Conservation (phyloP, 192 early-diverging fungal species). For the Backusella westeae region DNA sequence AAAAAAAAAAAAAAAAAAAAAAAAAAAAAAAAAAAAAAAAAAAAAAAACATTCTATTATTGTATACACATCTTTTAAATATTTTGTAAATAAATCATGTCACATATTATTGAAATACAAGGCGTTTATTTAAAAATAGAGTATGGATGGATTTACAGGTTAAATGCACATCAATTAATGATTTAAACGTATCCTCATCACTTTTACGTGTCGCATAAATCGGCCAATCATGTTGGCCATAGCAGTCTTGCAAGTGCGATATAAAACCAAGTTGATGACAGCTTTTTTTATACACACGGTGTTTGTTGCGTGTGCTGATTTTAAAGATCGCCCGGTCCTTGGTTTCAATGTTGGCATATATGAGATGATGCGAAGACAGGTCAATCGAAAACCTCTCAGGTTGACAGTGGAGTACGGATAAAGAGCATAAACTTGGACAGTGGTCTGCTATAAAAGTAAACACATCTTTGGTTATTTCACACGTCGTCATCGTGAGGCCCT, state of each 20-base stretch:
- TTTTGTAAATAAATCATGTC: neutral
- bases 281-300: neutral
- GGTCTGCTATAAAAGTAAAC: neutral
- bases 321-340: neutral
- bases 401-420: neutral
- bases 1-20: too few species aligned
- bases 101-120: neutral
- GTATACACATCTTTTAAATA: too few species aligned
- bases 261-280: neutral
- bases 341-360: neutral
- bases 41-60: too few species aligned
- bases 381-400: neutral
- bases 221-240: neutral
- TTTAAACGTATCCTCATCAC: neutral
- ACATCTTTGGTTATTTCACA: neutral
- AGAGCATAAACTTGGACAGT: neutral
- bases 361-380: neutral
- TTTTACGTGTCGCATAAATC: neutral
- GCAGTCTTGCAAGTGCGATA: neutral
- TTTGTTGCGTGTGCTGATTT: neutral
- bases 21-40: too few species aligned
- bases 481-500: neutral
- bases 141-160: neutral
- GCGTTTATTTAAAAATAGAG: neutral
- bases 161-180: neutral